A percentile compares a stretch with the other conserved stretches of the same genome.
Conservation (phyloP, 257 asterid species). For the Paulownia fortunei region DNA sequence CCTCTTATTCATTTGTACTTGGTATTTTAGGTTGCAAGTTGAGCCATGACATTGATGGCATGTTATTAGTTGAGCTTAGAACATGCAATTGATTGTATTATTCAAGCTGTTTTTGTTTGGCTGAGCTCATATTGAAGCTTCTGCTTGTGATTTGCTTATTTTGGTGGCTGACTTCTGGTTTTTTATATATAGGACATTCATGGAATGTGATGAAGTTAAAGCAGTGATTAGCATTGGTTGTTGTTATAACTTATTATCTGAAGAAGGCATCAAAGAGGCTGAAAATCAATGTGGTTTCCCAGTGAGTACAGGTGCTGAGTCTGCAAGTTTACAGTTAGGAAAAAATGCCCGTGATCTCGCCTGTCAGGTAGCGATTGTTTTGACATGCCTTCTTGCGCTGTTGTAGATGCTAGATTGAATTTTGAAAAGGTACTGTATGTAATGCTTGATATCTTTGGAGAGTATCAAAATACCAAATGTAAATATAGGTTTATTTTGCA, state of each 20-base stretch:
- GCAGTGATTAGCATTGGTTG: constrained; percentile 90
- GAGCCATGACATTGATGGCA: constrained; percentile 4
- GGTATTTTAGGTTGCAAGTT: constrained; percentile 10
- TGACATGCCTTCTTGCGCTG: constrained; percentile 8
- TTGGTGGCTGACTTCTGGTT: constrained; percentile 33
- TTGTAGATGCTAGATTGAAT: constrained; percentile 24
- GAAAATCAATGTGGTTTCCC: constrained; percentile 75
- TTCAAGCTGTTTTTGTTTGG: neutral
- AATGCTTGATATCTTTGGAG: neutral
- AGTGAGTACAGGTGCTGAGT: constrained; percentile 73
- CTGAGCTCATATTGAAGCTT: constrained; percentile 18
- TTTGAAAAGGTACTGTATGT: neutral
- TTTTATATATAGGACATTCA: constrained; percentile 61
- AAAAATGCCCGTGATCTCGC: constrained; percentile 90
- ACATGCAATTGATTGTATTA: neutral
- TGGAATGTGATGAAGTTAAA: constrained; percentile 73
- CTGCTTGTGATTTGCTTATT: constrained; percentile 17
- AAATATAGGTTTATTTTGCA: constrained; percentile 9
- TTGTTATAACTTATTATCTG: constrained; percentile 88
- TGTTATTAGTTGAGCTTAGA: constrained; percentile 16
- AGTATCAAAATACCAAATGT: constrained; percentile 5
- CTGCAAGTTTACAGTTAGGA: constrained; percentile 56
- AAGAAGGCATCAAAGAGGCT: constrained; percentile 46
- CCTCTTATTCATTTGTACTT: neutral
- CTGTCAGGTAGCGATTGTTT: constrained; percentile 70